phyloP scores from a whole-genome alignment of 257 asterid genomes.

The Paulownia fortunei region DNA sequence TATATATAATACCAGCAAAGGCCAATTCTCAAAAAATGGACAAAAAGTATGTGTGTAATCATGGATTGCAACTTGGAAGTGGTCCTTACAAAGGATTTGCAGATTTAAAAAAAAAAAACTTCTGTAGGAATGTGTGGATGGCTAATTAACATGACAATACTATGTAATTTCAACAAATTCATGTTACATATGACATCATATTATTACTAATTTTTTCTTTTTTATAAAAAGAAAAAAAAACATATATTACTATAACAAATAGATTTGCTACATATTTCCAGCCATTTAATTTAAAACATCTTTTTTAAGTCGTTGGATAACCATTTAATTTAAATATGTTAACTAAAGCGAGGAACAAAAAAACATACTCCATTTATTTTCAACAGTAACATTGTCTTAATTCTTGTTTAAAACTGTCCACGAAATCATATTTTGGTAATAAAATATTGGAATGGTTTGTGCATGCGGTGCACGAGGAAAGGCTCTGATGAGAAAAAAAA shows the following conservation, averaged over 20 bases:
- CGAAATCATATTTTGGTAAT: not conserved
- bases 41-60: not conserved
- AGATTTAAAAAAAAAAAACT: no score
- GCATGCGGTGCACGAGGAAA: slow-evolving; percentile 26
- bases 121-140: not conserved
- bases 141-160: not conserved
- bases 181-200: no score
- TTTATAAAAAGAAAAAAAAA: no score
- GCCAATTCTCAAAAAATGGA: not conserved
- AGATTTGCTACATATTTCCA: no score
- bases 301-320: no score
- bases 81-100: slow-evolving; percentile 8
- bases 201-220: no score
- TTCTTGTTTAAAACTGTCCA: not conserved
- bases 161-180: no score
- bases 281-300: no score
- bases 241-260: no score
- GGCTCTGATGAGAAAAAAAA: not conserved
- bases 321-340: no score
- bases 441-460: not conserved
- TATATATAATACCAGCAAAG: slow-evolving; percentile 15
- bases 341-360: no score
- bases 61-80: not conserved
- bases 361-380: no score
- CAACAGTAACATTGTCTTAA: not conserved